Conservation (phyloP, 352 stramenopile genomes). For the Phytophthora cactorum region DNA sequence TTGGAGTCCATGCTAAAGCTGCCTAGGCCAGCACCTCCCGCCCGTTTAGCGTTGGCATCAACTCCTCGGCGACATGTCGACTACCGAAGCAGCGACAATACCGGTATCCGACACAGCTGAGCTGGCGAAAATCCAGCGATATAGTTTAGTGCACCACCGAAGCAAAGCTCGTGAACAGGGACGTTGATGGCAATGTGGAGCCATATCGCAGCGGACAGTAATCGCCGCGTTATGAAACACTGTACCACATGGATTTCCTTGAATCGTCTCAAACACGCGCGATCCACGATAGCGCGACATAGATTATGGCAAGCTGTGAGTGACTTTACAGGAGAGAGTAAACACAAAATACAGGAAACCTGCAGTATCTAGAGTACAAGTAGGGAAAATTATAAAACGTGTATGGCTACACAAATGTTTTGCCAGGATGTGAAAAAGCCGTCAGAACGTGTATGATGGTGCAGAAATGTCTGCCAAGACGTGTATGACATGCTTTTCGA, state of each 20-base stretch:
- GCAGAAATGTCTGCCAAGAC: too few relatives aligned
- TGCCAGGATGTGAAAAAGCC: too few relatives aligned
- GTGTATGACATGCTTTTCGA: too few relatives aligned
- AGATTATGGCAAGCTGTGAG: conserved; percentile 6
- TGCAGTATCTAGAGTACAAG: too few relatives aligned
- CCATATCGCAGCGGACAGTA: background rate
- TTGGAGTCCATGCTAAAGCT: conserved; percentile 2
- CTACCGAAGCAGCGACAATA: conserved; percentile 19
- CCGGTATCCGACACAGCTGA: too few relatives aligned
- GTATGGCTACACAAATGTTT: too few relatives aligned
- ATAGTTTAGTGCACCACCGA: background rate
- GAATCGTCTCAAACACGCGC: background rate
- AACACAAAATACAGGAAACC: background rate
- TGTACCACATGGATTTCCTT: background rate
- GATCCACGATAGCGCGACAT: background rate
- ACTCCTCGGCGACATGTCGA: conserved; percentile 12
- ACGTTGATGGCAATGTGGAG: background rate
- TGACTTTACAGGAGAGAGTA: conserved; percentile 6
- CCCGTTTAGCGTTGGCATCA: conserved; percentile 10
- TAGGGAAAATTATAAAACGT: too few relatives aligned
- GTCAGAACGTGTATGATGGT: too few relatives aligned
- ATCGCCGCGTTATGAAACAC: background rate
- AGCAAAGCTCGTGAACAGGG: background rate
- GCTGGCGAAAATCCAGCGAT: conserved; percentile 21
- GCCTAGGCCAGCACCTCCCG: background rate